phyloP scores from a whole-genome alignment of 1,284 basidiomycete species.

The Microstroma glucosiphilum region DNA sequence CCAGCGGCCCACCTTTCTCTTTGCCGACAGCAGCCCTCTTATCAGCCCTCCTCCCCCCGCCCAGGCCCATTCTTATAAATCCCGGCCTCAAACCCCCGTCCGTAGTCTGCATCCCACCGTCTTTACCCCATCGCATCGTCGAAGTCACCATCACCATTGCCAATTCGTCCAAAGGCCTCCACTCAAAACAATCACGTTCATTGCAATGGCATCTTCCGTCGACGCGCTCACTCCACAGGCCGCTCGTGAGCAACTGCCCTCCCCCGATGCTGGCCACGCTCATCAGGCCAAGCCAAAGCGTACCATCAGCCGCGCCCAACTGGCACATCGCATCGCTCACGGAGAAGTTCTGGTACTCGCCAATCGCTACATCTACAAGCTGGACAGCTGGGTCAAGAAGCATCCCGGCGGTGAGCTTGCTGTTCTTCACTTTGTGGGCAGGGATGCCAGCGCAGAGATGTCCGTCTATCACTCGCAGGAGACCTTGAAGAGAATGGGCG shows the following conservation, averaged over 20 bases:
- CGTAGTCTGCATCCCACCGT: no score
- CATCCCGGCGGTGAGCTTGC: conserved; percentile 88
- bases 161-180: no score
- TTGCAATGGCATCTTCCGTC: no score
- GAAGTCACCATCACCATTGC: no score
- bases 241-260: neutral
- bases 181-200: no score
- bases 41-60: no score
- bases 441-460: conserved; percentile 91
- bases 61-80: no score
- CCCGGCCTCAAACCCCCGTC: no score
- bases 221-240: no score
- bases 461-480: conserved; percentile 77
- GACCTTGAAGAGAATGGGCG: conserved; percentile 62
- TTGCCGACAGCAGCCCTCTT: no score
- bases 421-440: conserved; percentile 89
- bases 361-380: conserved; percentile 67
- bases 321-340: conserved; percentile 39
- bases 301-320: conserved; percentile 29
- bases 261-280: neutral
- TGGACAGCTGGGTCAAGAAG: conserved; percentile 71
- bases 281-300: conserved; percentile 8
- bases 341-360: conserved; percentile 70
- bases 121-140: no score
- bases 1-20: no score